Conservation (phyloP, 805 yeast species). For the Wickerhamiella lipophila region DNA sequence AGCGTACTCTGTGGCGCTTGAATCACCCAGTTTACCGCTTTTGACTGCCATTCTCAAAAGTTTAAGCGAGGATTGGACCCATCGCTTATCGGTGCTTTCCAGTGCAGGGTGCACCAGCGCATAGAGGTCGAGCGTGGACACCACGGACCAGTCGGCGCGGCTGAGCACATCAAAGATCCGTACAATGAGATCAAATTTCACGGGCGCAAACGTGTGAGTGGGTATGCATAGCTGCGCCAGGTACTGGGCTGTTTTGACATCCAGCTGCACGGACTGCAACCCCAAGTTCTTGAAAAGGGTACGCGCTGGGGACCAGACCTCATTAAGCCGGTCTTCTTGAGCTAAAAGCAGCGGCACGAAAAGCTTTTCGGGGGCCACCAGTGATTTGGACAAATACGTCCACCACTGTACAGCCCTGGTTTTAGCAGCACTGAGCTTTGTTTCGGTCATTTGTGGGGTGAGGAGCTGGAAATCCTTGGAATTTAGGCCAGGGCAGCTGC, state of each 20-base stretch:
- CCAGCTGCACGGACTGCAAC: background rate
- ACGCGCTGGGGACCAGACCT: slow-evolving; percentile 43
- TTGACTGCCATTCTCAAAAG: slow-evolving; percentile 1
- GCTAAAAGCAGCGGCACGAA: slow-evolving; percentile 46
- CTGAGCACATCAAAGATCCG: background rate
- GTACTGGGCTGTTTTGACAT: background rate
- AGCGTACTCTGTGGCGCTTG: background rate
- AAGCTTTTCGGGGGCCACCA: slow-evolving; percentile 27
- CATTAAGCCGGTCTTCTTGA: slow-evolving; percentile 44
- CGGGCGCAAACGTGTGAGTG: background rate
- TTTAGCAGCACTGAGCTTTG: slow-evolving; percentile 35
- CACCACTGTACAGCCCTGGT: slow-evolving; percentile 33
- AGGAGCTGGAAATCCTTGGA: slow-evolving; percentile 46
- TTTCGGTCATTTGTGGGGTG: slow-evolving; percentile 43
- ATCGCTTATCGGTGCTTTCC: slow-evolving; percentile 2
- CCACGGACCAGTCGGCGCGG: background rate
- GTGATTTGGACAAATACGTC: slow-evolving; percentile 11
- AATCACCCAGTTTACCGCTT: background rate
- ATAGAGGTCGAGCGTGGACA: background rate
- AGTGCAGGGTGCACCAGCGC: slow-evolving; percentile 3
- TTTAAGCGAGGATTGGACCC: slow-evolving; percentile 4
- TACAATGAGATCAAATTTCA: background rate
- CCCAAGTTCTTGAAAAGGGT: slow-evolving; percentile 36
- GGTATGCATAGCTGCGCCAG: background rate
- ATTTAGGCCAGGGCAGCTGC: slow-evolving; percentile 51